These are phyloP conservation scores for Trichoderma polysporum DNA, from an alignment of 2,329 filamentous ascomycete genomes.

Conservation along the genomic window DNA sequence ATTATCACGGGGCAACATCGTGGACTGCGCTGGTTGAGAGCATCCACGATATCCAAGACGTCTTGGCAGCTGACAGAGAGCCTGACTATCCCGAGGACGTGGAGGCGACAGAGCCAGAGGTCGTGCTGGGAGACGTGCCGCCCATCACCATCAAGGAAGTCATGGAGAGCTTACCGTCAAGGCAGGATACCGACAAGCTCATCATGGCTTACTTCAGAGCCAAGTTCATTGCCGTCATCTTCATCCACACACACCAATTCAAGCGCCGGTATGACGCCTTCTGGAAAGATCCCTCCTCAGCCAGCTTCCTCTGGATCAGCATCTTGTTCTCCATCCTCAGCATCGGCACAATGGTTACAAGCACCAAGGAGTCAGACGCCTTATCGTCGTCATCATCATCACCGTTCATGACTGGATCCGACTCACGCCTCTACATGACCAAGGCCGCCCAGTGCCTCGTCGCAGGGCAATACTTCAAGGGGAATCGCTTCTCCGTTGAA, in stretches of 20 bases:
- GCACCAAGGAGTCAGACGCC: constrained; percentile 28
- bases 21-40: constrained; percentile 44
- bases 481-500: constrained; percentile 47
- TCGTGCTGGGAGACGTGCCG: constrained; percentile 34
- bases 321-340: constrained; percentile 50
- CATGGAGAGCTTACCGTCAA: constrained; percentile 36
- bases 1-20: constrained; percentile 41
- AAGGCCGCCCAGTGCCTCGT: constrained; percentile 48
- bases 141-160: constrained; percentile 35
- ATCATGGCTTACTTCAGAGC: constrained; percentile 41
- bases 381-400: background rate
- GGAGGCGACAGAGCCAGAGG: constrained; percentile 31
- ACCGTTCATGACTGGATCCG: constrained; percentile 25
- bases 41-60: constrained; percentile 42
- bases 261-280: constrained; percentile 49
- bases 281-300: constrained; percentile 42
- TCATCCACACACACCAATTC: constrained; percentile 46
- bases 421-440: constrained; percentile 34
- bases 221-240: constrained; percentile 39
- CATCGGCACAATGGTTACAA: constrained; percentile 40
- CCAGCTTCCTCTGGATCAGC: constrained; percentile 50
- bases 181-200: constrained; percentile 38
- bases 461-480: constrained; percentile 48
- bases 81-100: background rate
- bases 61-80: constrained; percentile 31